Evolutionary conservation across 2,329 filamentous ascomycete species (phyloP), one percentile per base, ranked within the genome.

Genomic region (Trichoderma breve): DNA sequence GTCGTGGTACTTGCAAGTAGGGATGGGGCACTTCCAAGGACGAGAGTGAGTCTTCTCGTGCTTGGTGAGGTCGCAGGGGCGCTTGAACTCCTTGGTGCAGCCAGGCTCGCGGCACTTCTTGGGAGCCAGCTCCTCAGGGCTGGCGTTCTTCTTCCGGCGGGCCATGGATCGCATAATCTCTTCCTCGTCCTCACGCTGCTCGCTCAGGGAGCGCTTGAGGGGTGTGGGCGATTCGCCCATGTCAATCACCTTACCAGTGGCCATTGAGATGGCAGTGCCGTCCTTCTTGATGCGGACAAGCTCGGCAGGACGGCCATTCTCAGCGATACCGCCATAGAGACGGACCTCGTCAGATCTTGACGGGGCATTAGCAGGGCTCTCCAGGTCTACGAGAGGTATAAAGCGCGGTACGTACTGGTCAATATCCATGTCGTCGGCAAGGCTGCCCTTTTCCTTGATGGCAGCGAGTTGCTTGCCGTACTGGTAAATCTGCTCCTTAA

Each of bases 11-110:
- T 97, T 97, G 92, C 96, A 98, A 60, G 89, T 90, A 53, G 88
- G 79, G 26, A 93, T 86, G 7, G 90, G 88, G 82, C 96, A 99
- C 85, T 99, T 99, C 92, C 93, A 98, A 11, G 95, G 96, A 43
- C 96, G 93, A 71, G 93, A 94, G 82, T 99, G 96, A 0, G 95
- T 98, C 86, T 98, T 99, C 84, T 97, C 93, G 83, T 99, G 96
- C 86, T 98, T 98, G 76, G 94, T 98, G 72, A 98, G 86, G 81
- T 99, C 96, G 82, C 96, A 98, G n/a, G 94, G 94, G 74, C 96
- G 91, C 83, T 96, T 97, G 85, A 98, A 98, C 82, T 95, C 90
- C 84, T 97, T 98, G 81, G 89, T 90, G 84, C 95, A 98, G 53
- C 89, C 89, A 6, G 86, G 85, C 79, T 94, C 89, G 74, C 88